A percentile compares a stretch with the other conserved stretches of the same genome.
Evolutionary conservation across 108 stramenopile species (phyloP).

Genomic region (Stephanodiscus triporus): DNA sequence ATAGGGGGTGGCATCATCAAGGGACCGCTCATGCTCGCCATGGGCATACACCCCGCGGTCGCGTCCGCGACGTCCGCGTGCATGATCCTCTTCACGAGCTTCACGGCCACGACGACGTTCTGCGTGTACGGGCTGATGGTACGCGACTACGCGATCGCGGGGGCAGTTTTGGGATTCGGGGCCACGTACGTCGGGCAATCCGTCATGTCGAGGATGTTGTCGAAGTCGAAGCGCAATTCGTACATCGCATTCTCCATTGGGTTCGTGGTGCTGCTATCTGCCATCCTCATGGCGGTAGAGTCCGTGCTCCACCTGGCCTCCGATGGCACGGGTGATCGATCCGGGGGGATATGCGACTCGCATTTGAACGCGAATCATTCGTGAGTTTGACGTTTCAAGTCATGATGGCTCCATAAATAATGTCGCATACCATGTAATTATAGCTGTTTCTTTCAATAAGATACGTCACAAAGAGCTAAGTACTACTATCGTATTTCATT

Average conservation of each 20-base stretch:
- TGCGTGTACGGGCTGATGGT: constrained; percentile 83
- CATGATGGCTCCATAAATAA: too few species aligned
- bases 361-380: not conserved
- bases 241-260: constrained; percentile 94
- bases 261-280: constrained; percentile 28
- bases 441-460: not conserved
- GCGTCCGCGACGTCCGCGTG: constrained; percentile 83
- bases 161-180: constrained; percentile 77
- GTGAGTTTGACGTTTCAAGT: too few species aligned
- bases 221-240: constrained; percentile 79
- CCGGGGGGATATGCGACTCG: constrained; percentile 3
- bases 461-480: not conserved
- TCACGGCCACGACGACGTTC: constrained; percentile 92
- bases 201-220: constrained; percentile 71
- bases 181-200: constrained; percentile 87
- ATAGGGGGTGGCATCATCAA: constrained; percentile 94
- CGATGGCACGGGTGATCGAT: not conserved
- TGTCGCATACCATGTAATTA: too few species aligned
- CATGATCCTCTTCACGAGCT: constrained; percentile 95
- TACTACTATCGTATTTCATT: not conserved
- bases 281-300: constrained; percentile 29
- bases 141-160: constrained; percentile 75
- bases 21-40: constrained; percentile 94
- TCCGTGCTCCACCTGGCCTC: constrained; percentile 41
- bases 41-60: constrained; percentile 88